Evolutionary conservation across 352 stramenopile species (phyloP), one percentile per base, ranked within the genome.

Genomic region (Phytophthora foliorum): DNA sequence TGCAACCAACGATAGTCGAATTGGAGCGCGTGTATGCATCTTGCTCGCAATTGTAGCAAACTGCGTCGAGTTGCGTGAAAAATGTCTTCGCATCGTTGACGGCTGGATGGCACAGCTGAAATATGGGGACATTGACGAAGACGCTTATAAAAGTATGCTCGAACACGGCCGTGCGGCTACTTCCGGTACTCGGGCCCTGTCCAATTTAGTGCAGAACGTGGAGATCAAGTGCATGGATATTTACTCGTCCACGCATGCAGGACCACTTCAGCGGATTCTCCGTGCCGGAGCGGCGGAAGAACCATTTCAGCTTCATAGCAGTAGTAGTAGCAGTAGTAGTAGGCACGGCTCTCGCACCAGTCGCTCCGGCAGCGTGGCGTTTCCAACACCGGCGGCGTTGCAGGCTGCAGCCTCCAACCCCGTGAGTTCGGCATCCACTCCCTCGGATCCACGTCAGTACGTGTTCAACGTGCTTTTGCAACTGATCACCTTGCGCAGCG

Each of bases 391-490:
- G 9, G 29, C 17, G 8, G 2, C 49, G 4, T 34, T 70, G 42
- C 60, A 75, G 16, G 36, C 32, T 39, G 24, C 57, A 53, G 55
- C 65, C 16, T 60, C 75, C 6, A 74, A 32, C 50, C 21, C 31
- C 0, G 25, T 60, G 25, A 64, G 62, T 36, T 69, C 24, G 19
- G 39, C 34, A 5, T 42, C 44, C 31, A 76, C 78, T 29, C 81
- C 80, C 3, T 82, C 80, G 6, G 82, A 93, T 31, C 82, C 77
- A 11, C 83, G 85, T 0, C 86, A 93, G 58, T 94, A 95, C 58
- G 80, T 95, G 1, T 94, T 95, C 54, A 90, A 89, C 52, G 82
- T 95, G 32, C 77, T 94, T 3, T 50, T 94, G 38, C 81, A 91
- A 57, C 69, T 95, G 17, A 91, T 95, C 55, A 90, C 80, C 16